A percentile compares a stretch with the other conserved stretches of the same genome.
phyloP scores from a whole-genome alignment of 2,329 filamentous ascomycete species.

The Neopestalotiopsis sp. region DNA sequence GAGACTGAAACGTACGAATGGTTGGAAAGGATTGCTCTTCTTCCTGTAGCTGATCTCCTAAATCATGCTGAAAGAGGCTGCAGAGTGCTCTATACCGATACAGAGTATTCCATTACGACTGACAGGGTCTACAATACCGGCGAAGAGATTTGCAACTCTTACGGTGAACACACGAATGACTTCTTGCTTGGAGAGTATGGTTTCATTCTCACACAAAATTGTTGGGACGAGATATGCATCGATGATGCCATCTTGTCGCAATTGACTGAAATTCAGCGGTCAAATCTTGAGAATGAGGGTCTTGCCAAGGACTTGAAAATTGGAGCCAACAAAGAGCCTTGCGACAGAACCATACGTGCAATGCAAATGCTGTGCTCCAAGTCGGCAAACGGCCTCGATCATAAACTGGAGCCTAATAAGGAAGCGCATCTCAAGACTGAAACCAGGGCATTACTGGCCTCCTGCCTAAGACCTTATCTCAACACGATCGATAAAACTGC shows the following conservation, averaged over 20 bases:
- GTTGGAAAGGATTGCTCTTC: slow-evolving; percentile 16
- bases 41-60: slow-evolving; percentile 19
- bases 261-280: background rate
- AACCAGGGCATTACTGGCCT: background rate
- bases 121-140: slow-evolving; percentile 5
- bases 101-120: slow-evolving; percentile 16
- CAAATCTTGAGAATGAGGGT: background rate
- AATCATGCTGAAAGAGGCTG: slow-evolving; percentile 18
- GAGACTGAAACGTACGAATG: slow-evolving; percentile 35
- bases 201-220: slow-evolving; percentile 25
- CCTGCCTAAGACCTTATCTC: background rate
- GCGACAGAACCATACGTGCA: background rate
- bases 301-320: background rate
- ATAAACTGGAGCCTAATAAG: background rate
- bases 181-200: slow-evolving; percentile 52
- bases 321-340: background rate
- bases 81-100: slow-evolving; percentile 5
- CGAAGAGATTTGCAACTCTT: slow-evolving; percentile 54
- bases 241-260: slow-evolving; percentile 23
- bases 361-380: background rate
- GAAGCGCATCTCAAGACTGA: background rate
- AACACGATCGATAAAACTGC: background rate
- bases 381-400: background rate
- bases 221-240: slow-evolving; percentile 26
- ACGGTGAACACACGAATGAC: slow-evolving; percentile 58